These are phyloP conservation scores for Corymbia citriodora DNA, from an alignment of 441 rosid genomes.

Conservation along the genomic window DNA sequence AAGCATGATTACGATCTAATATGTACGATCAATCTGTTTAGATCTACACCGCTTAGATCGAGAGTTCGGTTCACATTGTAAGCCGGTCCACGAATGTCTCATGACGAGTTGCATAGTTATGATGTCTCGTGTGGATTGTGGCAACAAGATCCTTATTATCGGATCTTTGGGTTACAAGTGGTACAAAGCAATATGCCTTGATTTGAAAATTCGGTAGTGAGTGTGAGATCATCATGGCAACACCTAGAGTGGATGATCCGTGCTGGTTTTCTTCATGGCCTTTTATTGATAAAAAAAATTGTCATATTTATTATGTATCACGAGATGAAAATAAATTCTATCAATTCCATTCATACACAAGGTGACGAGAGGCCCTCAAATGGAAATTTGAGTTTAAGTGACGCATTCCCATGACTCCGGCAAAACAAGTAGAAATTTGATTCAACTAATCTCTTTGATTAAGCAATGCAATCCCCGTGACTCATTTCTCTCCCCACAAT, in stretches of 20 bases:
- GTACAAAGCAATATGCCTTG: too few relatives aligned
- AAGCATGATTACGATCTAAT: not conserved
- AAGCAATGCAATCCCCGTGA: rapidly evolving
- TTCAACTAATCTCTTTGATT: not conserved
- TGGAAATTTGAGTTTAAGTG: too few relatives aligned
- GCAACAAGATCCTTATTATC: not conserved
- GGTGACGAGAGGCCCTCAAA: too few relatives aligned
- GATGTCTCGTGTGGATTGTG: not conserved
- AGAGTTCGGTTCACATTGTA: not conserved
- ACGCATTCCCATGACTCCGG: too few relatives aligned
- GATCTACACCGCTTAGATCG: not conserved
- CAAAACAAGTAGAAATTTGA: not conserved
- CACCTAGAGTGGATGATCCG: not conserved
- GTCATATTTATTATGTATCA: too few relatives aligned
- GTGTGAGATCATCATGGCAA: not conserved
- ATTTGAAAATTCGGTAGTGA: too few relatives aligned
- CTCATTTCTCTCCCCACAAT: not conserved
- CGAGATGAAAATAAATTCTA: too few relatives aligned
- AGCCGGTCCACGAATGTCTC: not conserved
- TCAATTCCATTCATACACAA: too few relatives aligned
- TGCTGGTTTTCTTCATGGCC: not conserved
- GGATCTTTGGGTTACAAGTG: too few relatives aligned
- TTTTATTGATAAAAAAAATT: too few relatives aligned
- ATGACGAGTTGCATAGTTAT: too few relatives aligned
- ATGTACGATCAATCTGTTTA: not conserved